phyloP scores from a whole-genome alignment of 1,139 yeast species.

The Nadsonia starkeyi-henricii region DNA sequence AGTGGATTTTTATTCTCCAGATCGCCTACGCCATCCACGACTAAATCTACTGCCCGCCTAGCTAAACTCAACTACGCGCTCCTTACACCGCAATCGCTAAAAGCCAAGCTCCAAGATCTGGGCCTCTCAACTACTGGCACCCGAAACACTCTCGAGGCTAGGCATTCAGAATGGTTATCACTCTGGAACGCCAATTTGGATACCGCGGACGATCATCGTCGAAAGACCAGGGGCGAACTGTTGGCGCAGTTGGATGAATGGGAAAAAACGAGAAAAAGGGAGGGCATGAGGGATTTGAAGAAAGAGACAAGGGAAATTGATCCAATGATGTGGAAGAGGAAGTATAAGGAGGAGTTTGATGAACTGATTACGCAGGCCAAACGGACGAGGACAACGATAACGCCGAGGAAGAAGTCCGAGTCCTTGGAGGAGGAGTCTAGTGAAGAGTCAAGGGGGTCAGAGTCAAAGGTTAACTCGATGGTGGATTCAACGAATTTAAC shows the following conservation, averaged over 20 bases:
- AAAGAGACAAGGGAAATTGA: conserved; percentile 24
- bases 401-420: no score
- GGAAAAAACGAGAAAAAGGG: conserved; percentile 31
- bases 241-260: conserved; percentile 47
- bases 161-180: conserved; percentile 69
- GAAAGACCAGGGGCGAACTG: conserved; percentile 46
- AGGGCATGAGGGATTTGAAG: conserved; percentile 3
- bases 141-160: conserved; percentile 45
- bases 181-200: conserved; percentile 78
- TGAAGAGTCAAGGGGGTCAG: no score
- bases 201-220: conserved; percentile 20
- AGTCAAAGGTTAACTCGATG: no score
- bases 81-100: neutral
- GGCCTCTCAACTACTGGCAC: conserved; percentile 52
- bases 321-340: conserved; percentile 36
- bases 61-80: conserved; percentile 1
- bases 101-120: conserved; percentile 28
- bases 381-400: no score
- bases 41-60: no score
- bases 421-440: no score
- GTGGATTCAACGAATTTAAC: no score
- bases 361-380: conserved; percentile 38
- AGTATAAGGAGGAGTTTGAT: conserved; percentile 38
- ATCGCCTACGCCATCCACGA: no score
- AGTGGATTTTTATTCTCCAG: neutral